phyloP scores from a whole-genome alignment of 176 grass and related monocot genomes.

The Typha latifolia region DNA sequence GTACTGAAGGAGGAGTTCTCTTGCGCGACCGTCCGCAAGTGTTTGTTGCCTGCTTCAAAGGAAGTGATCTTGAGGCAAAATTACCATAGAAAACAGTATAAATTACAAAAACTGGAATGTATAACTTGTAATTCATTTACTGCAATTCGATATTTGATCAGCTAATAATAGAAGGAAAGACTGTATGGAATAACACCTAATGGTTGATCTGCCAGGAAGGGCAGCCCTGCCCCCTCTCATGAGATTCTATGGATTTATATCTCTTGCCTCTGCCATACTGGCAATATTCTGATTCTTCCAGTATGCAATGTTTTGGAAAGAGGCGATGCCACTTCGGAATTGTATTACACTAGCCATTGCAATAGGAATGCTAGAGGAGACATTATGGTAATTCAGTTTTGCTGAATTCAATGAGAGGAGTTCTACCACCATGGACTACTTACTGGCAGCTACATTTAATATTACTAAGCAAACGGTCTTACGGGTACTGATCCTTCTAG shows the following conservation, averaged over 20 bases:
- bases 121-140: slow-evolving; percentile 62
- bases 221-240: slow-evolving; percentile 64
- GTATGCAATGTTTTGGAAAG: slow-evolving; percentile 50
- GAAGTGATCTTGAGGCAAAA: slow-evolving; percentile 8
- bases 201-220: slow-evolving; percentile 63
- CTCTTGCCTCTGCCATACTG: slow-evolving; percentile 55
- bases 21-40: slow-evolving; percentile 44
- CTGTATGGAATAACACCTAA: slow-evolving; percentile 69
- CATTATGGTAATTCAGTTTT: slow-evolving; percentile 63
- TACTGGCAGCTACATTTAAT: slow-evolving; percentile 48
- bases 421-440: slow-evolving; percentile 48
- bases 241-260: slow-evolving; percentile 59
- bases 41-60: slow-evolving; percentile 33
- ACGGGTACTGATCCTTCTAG: slow-evolving; percentile 48
- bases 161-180: slow-evolving; percentile 35
- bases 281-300: slow-evolving; percentile 51
- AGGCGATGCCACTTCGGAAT: slow-evolving; percentile 57
- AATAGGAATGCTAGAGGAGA: slow-evolving; percentile 64
- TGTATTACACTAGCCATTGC: slow-evolving; percentile 51
- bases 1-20: slow-evolving; percentile 37
- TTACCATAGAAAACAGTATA: slow-evolving; percentile 43
- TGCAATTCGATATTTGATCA: slow-evolving; percentile 33
- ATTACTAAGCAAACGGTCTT: slow-evolving; percentile 29
- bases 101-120: slow-evolving; percentile 60
- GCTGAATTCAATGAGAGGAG: slow-evolving; percentile 48